Conservation (phyloP, 306 rosid genomes). For the Myrica gale region DNA sequence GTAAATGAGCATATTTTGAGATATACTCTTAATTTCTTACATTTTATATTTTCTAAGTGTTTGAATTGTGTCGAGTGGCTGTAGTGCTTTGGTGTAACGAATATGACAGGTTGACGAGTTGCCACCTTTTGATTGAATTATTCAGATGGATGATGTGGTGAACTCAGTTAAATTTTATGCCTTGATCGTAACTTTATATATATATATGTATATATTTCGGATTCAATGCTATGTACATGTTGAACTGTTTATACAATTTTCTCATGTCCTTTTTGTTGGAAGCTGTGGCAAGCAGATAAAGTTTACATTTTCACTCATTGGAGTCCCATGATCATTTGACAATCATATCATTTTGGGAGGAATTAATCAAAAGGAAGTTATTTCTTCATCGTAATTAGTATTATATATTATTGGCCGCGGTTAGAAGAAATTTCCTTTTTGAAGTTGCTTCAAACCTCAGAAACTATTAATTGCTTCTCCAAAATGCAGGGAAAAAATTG, state of each 20-base stretch:
- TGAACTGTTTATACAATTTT: neutral
- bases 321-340: neutral
- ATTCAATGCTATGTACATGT: neutral
- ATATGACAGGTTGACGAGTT: neutral
- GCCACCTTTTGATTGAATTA: neutral
- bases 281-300: neutral
- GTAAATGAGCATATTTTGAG: neutral
- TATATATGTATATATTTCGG: neutral
- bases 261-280: neutral
- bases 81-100: neutral
- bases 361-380: neutral
- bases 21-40: neutral
- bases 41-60: neutral
- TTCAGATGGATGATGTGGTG: neutral
- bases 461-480: neutral
- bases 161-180: neutral
- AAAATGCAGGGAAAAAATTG: slow-evolving; percentile 6
- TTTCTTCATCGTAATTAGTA: neutral
- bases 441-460: neutral
- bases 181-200: neutral
- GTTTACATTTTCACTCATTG: neutral
- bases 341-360: neutral
- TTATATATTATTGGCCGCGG: neutral
- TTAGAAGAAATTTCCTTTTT: neutral
- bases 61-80: neutral